These are phyloP conservation scores for Entelexis sorbosivorans DNA, from an alignment of 1,139 yeast genomes.

Conservation along the genomic window DNA sequence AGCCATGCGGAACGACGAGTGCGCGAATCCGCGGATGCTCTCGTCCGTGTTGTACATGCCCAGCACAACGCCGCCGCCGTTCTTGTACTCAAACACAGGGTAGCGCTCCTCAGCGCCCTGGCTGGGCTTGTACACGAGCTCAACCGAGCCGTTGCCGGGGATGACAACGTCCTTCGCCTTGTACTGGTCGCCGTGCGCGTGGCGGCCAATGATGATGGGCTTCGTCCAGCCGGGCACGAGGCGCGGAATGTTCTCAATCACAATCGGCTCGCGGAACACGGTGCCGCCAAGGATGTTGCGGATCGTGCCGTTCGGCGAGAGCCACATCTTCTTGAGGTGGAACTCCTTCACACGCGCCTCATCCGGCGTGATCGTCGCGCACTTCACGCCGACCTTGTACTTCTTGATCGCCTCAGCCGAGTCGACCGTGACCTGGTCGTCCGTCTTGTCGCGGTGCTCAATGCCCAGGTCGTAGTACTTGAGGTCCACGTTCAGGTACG, in stretches of 20 bases:
- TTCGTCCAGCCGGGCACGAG: conserved; percentile 88
- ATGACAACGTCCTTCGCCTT: conserved; percentile 79
- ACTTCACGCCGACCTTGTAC: conserved; percentile 87
- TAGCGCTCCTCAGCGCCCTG: conserved; percentile 49
- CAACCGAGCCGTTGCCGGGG: conserved; percentile 68
- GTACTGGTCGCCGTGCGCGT: conserved; percentile 94
- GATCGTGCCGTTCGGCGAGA: conserved; percentile 92
- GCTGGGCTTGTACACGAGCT: conserved; percentile 63
- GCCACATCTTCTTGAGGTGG: conserved; percentile 88
- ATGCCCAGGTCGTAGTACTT: conserved; percentile 87
- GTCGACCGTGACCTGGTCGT: conserved; percentile 78
- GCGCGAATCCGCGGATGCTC: conserved; percentile 82
- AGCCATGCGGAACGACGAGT: conserved; percentile 83
- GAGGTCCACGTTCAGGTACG: conserved; percentile 76
- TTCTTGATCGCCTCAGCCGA: conserved; percentile 83
- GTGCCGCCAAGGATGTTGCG: conserved; percentile 93
- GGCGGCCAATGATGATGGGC: conserved; percentile 94
- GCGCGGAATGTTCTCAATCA: conserved; percentile 78
- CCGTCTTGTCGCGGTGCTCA: conserved; percentile 71
- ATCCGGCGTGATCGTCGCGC: conserved; percentile 98
- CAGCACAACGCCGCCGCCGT: conserved; percentile 82
- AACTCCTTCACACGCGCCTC: conserved; percentile 90
- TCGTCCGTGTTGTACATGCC: conserved; percentile 94
- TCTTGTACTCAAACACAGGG: conserved; percentile 61
- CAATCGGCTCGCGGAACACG: conserved; percentile 92